These are phyloP conservation scores for Arthrobotrys entomopaga DNA, from an alignment of 2,329 filamentous ascomycete species.

Conservation along the genomic window DNA sequence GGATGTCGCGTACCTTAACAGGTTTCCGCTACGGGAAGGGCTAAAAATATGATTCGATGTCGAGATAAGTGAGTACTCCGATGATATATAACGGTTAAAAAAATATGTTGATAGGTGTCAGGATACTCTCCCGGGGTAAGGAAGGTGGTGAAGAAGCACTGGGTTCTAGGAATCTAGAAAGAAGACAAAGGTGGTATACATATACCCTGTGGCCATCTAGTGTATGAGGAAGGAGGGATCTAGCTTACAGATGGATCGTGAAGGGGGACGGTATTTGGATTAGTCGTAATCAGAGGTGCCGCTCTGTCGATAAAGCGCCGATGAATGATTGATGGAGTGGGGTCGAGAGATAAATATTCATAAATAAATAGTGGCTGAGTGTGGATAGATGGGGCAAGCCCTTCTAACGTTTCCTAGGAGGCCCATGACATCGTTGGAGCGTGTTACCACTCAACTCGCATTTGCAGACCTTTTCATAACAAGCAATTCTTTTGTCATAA, in stretches of 20 bases:
- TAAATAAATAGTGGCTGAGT: neutral
- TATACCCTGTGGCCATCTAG: neutral
- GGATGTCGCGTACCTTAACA: no score
- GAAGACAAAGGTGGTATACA: neutral
- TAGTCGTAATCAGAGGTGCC: no score
- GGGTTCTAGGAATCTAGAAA: neutral
- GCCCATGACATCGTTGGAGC: no score
- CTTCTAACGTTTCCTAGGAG: no score
- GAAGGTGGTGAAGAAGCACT: neutral
- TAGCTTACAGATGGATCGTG: no score
- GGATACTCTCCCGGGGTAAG: neutral
- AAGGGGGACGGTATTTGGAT: no score
- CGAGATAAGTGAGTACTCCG: neutral
- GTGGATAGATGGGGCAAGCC: no score
- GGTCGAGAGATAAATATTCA: slow-evolving; percentile 17
- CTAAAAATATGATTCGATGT: neutral
- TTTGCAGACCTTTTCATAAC: no score
- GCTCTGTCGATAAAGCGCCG: neutral
- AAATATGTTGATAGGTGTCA: neutral
- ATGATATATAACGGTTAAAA: neutral
- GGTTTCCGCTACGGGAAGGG: no score
- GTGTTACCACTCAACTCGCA: no score
- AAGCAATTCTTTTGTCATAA: no score
- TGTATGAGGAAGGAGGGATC: neutral
- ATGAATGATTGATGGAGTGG: neutral